Percentiles rank a stretch among this genome's conserved stretches.
These are phyloP conservation scores for Aspergillus ruber DNA, from an alignment of 2,329 filamentous ascomycete genomes.

Conservation along the genomic window DNA sequence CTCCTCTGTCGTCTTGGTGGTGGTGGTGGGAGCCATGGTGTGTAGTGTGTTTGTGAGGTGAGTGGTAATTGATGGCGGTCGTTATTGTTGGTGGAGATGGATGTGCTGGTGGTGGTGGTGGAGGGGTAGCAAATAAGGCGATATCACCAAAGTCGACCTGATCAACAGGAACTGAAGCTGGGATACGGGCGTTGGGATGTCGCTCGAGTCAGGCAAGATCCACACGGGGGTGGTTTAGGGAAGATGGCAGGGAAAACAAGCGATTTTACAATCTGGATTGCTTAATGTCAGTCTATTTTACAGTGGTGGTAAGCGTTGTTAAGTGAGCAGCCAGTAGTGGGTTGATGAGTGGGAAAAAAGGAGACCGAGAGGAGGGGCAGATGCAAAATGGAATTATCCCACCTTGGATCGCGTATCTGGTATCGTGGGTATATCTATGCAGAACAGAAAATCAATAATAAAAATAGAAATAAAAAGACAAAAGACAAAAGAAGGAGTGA, in stretches of 20 bases:
- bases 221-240: background rate
- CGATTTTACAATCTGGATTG: no score
- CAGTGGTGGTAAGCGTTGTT: no score
- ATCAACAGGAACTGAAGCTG: background rate
- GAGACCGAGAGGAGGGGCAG: no score
- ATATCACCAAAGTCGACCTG: background rate
- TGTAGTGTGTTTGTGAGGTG: slow-evolving; percentile 5
- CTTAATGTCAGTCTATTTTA: no score
- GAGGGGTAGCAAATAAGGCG: background rate
- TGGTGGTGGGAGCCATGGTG: slow-evolving; percentile 23
- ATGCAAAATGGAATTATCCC: no score
- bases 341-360: background rate
- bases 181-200: background rate
- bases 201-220: background rate
- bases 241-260: background rate
- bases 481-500: background rate
- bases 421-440: no score
- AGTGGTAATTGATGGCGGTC: background rate
- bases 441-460: background rate
- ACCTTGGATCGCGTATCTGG: no score
- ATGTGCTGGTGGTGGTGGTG: background rate
- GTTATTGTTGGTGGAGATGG: background rate
- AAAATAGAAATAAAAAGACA: background rate
- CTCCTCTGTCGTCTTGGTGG: slow-evolving; percentile 20
- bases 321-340: no score